Base-by-base conservation (phyloP, 805 yeast genomes). In the Candida sakaeoensis region DNA sequence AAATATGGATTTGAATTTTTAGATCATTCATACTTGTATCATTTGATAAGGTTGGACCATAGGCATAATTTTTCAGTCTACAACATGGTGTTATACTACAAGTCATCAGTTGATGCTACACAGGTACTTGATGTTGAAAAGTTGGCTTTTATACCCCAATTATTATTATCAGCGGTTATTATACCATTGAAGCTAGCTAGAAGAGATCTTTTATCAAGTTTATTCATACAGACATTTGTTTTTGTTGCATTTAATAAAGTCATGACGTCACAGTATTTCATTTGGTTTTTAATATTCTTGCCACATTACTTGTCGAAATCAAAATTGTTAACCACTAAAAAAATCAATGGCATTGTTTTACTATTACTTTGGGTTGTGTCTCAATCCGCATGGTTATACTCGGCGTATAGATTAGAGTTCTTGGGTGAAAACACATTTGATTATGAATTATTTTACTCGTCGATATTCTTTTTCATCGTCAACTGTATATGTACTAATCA, bases 31-130 rank as follows among this genome's bases (percentile, higher is more conserved):
- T 89, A 86, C 55, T 54, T 88, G 4, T 90, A 91, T 57, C 99
- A 91, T 59, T 63, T 91, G 30, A 69, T 77, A 7, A 70, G 99
- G 44, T 61, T 87, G 3, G 99, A 93, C 58, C 99, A 93, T 60
- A 77, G 99, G 35, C 99, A 93, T 62, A 93, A 93, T 61, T 93
- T 93, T 56, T 86, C 96, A 4, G 68, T 90, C 2, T 93, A 90
- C 74, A 85, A 90, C 57, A 65, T 87, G 9, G 65, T 82, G 16
- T 65, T 93, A 29, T 85, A 84, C 57, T 77, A 74, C 54, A 73
- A 74, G 33, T 80, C 89, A 2, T 68, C 69, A 21, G 21, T 26
- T 4, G n/a, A 13, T 13, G 4, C 30, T 10, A 19, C 18, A 13
- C 8, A 15, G 5, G 12, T 31, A 5, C 18, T 55, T 1, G 61